Evolutionary conservation across 176 grass and related monocot species (phyloP).

Genomic region (Carex pumila): DNA sequence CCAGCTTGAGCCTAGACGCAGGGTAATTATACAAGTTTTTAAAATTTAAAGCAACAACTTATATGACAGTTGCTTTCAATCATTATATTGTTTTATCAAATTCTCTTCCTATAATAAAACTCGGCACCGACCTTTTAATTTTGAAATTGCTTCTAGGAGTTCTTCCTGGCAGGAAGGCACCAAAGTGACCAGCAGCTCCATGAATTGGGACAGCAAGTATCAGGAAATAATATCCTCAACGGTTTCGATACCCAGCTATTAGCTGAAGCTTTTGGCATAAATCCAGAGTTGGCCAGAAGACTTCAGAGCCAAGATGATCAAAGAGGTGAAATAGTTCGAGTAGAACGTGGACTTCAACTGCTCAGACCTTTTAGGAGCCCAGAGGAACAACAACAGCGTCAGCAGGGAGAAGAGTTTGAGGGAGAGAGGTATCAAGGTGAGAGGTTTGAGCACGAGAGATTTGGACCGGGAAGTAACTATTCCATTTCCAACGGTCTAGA

Average conservation of each 20-base stretch:
- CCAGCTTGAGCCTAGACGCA: conserved; percentile 24
- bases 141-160: conserved; percentile 21
- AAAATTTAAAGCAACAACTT: neutral
- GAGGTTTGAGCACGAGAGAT: neutral
- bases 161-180: conserved; percentile 29
- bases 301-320: conserved; percentile 24
- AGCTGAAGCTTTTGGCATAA: conserved; percentile 27
- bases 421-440: neutral
- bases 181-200: neutral
- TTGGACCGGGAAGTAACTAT: neutral
- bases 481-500: conserved; percentile 27
- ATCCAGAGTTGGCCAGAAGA: conserved; percentile 15
- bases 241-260: conserved; percentile 29
- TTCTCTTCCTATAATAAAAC: neutral
- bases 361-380: conserved; percentile 22
- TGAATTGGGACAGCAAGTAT: neutral
- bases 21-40: conserved; percentile 12
- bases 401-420: neutral
- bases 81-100: neutral
- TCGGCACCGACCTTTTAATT: neutral
- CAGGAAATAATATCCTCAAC: conserved; percentile 25
- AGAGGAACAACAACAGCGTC: neutral
- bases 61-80: neutral
- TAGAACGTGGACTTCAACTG: conserved; percentile 19
- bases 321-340: conserved; percentile 31